A percentile compares a stretch with the other conserved stretches of the same genome.
phyloP scores from a whole-genome alignment of 2,329 filamentous ascomycete genomes.

The Aschersonia sp. region DNA sequence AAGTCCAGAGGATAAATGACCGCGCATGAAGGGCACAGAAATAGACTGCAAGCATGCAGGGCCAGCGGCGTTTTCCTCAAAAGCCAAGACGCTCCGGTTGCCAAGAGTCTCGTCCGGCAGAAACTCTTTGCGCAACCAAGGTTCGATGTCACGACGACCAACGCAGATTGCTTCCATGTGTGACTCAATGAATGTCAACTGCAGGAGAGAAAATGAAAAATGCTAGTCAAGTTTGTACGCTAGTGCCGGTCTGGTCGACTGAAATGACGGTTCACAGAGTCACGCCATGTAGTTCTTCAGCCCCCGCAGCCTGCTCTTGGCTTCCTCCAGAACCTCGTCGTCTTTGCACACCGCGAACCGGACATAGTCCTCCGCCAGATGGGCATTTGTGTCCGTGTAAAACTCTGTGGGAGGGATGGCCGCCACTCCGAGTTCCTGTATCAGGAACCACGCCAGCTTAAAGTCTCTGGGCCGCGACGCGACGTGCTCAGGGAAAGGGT shows the following conservation, averaged over 20 bases:
- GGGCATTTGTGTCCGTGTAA: slow-evolving; percentile 72
- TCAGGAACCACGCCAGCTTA: slow-evolving; percentile 90
- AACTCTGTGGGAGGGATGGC: slow-evolving; percentile 96
- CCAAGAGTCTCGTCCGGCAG: no score
- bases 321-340: slow-evolving; percentile 66
- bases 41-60: no score
- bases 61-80: no score
- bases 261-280: not conserved
- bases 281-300: slow-evolving; percentile 53
- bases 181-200: no score
- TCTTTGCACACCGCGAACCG: slow-evolving; percentile 95
- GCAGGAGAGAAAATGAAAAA: no score
- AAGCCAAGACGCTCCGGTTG: no score
- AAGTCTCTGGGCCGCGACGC: slow-evolving; percentile 80
- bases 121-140: no score
- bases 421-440: slow-evolving; percentile 89
- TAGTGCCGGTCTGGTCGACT: not conserved
- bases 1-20: no score
- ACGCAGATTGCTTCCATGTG: no score
- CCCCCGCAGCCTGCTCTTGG: slow-evolving; percentile 60
- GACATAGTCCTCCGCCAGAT: slow-evolving; percentile 84
- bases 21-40: no score
- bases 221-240: not conserved
- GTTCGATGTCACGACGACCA: no score
- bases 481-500: slow-evolving; percentile 82